Base-by-base conservation (phyloP, 371 early-diverging fungal species). In the Mucor racemosus region DNA sequence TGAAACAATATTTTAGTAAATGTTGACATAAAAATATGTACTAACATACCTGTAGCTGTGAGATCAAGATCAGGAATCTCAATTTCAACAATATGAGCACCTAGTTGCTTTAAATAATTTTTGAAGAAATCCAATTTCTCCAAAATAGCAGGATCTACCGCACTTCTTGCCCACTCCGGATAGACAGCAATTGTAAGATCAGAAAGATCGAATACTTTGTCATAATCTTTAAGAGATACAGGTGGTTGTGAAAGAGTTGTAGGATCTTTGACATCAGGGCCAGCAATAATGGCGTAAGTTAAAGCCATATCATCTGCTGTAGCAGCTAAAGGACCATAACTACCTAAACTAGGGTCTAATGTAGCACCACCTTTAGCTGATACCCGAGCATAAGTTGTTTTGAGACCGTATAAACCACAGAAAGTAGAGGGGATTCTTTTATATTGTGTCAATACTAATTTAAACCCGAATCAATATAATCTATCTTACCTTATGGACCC, bases 351-450 rank as follows among this genome's bases (percentile, higher is more conserved):
- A n/a, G 84, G 85, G 15, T 80, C 83, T 31, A 88, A 35, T 1
- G 66, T 40, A 60, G 35, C 82, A 40, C 78, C 80, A 35, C 90
- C 90, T 13, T 60, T 42, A 9, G 74, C 71, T n/a, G 91, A 84
- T 13, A 91, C 66, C 21, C 94, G 84, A 33, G 83, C 86, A 57
- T 78, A 82, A 1, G 92, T 90, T 0, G 92, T 87, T 64, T 93
- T 93, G 56, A 93, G 68, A 5, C 92, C 92, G 66, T 85, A 92
- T 35, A 91, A 61, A 21, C 92, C 92, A 78, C 88, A 89, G 64
- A 86, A 88, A 0, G 91, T 62, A 0, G 91, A 76, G 5, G 94
- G 94, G 63, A 91, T 84, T 26, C 50, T 38, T 7, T 38, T 38
- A 38, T 38, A 11, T 38, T 26, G 26, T 26, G 26, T 26, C 3